Conservation (phyloP, 768 basidiomycete species). For the Asterophora parasitica region DNA sequence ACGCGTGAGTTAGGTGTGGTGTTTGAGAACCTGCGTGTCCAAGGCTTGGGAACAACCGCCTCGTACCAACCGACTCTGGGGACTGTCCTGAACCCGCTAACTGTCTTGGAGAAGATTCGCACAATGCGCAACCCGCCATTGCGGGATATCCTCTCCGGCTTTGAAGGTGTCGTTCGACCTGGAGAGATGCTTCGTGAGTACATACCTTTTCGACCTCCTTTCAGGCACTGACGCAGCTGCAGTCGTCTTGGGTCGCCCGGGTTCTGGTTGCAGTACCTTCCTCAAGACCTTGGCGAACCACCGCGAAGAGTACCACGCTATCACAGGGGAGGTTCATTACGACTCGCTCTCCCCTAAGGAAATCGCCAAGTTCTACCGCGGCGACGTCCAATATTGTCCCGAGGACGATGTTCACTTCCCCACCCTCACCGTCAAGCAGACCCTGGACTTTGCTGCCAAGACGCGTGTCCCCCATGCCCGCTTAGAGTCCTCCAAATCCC, state of each 20-base stretch:
- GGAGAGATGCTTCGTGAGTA: conserved; percentile 77
- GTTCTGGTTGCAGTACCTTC: conserved; percentile 80
- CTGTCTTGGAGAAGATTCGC: conserved; percentile 39
- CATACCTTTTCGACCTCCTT: background rate
- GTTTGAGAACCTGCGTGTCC: conserved; percentile 55
- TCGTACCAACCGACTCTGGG: conserved; percentile 56
- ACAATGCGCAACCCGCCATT: conserved; percentile 54
- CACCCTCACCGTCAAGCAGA: conserved; percentile 75
- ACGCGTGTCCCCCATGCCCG: conserved; percentile 63
- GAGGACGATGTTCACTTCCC: conserved; percentile 88
- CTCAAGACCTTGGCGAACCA: conserved; percentile 80
- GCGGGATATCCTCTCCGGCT: conserved; percentile 55
- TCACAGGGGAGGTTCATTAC: conserved; percentile 71
- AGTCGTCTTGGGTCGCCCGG: conserved; percentile 86
- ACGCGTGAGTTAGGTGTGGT: conserved; percentile 47
- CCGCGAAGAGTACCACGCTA: conserved; percentile 57
- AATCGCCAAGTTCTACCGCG: conserved; percentile 61
- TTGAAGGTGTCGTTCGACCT: conserved; percentile 60
- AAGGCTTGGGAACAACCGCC: conserved; percentile 53
- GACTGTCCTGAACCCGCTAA: conserved; percentile 53
- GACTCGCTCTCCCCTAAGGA: conserved; percentile 68
- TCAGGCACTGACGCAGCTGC: background rate
- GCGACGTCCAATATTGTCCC: conserved; percentile 76
- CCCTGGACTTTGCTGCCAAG: conserved; percentile 63
- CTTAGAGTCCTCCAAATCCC: conserved; percentile 36